Evolutionary conservation across 805 yeast genomes (phyloP).

Genomic region (Ogataea pilisensis): DNA sequence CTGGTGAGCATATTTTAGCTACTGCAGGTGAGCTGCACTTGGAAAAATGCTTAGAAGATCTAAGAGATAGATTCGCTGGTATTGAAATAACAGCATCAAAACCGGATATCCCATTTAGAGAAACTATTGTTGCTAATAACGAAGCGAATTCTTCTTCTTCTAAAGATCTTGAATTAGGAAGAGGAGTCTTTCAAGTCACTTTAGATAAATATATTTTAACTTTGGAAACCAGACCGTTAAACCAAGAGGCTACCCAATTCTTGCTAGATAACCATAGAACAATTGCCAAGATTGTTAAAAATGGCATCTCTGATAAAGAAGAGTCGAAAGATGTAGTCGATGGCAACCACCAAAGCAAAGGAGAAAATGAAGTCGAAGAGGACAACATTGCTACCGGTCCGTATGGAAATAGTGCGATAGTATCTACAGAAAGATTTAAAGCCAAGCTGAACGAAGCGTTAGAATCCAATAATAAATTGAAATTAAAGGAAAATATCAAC

Average conservation of each 20-base stretch:
- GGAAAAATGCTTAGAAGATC: constrained; percentile 89
- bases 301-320: constrained; percentile 19
- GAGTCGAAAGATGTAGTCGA: background rate
- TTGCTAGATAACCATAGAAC: constrained; percentile 43
- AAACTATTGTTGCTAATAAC: constrained; percentile 56
- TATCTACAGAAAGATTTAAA: constrained; percentile 31
- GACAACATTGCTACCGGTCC: constrained; percentile 4
- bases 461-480: constrained; percentile 14
- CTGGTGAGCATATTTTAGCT: constrained; percentile 89
- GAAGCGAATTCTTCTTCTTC: constrained; percentile 48
- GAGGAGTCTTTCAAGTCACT: constrained; percentile 47
- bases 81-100: constrained; percentile 81
- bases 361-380: constrained; percentile 38
- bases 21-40: constrained; percentile 97
- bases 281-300: constrained; percentile 35
- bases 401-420: constrained; percentile 12
- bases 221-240: constrained; percentile 51
- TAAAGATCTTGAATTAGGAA: constrained; percentile 40
- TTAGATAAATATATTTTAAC: constrained; percentile 46
- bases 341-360: constrained; percentile 41
- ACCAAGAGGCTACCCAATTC: constrained; percentile 44
- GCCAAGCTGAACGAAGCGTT: constrained; percentile 28
- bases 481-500: constrained; percentile 23
- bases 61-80: constrained; percentile 87
- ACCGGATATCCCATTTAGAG: constrained; percentile 93